phyloP scores from a whole-genome alignment of 1,284 basidiomycete genomes.

The Sporisorium exsertum region DNA sequence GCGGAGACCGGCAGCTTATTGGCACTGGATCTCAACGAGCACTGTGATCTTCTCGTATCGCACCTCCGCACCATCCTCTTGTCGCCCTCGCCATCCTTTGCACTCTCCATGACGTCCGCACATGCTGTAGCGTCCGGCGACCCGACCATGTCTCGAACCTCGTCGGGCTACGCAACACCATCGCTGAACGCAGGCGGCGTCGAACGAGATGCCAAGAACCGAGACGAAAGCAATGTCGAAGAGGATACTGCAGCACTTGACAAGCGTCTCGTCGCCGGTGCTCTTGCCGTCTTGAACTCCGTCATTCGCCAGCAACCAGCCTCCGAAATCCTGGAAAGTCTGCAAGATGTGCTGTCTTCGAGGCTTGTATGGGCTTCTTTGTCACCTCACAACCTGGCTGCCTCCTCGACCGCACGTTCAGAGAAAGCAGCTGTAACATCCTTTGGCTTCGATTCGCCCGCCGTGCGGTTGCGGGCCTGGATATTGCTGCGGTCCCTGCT shows the following conservation, averaged over 20 bases:
- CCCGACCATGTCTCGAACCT: slow-evolving; percentile 29
- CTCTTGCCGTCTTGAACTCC: slow-evolving; percentile 53
- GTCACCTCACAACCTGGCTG: slow-evolving; percentile 28
- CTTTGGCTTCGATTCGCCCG: slow-evolving; percentile 54
- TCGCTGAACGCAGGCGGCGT: slow-evolving; percentile 16
- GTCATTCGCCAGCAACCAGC: slow-evolving; percentile 26
- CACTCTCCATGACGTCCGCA: slow-evolving; percentile 47
- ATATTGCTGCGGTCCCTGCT: slow-evolving; percentile 40
- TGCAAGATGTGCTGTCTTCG: slow-evolving; percentile 51
- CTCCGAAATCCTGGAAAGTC: slow-evolving; percentile 19
- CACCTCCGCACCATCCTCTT: slow-evolving; percentile 51
- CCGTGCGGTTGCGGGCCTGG: slow-evolving; percentile 59
- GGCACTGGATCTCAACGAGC: slow-evolving; percentile 27
- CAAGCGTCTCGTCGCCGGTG: slow-evolving; percentile 62
- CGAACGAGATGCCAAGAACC: slow-evolving; percentile 65
- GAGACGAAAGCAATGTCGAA: slow-evolving; percentile 66
- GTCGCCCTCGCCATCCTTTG: slow-evolving; percentile 50
- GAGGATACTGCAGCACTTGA: slow-evolving; percentile 63
- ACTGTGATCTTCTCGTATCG: slow-evolving; percentile 33
- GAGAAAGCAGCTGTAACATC: slow-evolving; percentile 16
- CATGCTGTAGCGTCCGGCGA: slow-evolving; percentile 37
- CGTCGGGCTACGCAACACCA: slow-evolving; percentile 36
- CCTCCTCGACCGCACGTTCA: slow-evolving; percentile 3
- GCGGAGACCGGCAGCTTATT: neutral
- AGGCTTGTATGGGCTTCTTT: slow-evolving; percentile 54